Evolutionary conservation across 192 early-diverging fungal genomes (phyloP).

Genomic region (Gryganskiella cystojenkinii): DNA sequence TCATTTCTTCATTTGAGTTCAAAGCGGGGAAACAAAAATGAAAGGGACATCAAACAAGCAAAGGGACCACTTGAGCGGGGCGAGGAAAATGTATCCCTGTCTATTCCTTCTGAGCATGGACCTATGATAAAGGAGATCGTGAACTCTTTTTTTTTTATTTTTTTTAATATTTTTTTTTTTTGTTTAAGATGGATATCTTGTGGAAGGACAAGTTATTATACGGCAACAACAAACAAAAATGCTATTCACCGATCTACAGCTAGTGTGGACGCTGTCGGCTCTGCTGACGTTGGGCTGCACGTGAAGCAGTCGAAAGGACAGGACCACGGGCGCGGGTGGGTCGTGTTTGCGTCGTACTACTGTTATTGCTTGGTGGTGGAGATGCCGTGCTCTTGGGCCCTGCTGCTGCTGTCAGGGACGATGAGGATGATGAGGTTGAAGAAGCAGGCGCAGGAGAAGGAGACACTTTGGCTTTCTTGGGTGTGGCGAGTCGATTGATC

Average conservation of each 20-base stretch:
- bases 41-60: too few relatives aligned
- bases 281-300: slow-evolving; percentile 36
- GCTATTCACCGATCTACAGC: too few relatives aligned
- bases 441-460: neutral
- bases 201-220: too few relatives aligned
- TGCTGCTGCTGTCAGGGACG: slow-evolving; percentile 6
- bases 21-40: too few relatives aligned
- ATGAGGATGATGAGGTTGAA: neutral
- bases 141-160: neutral
- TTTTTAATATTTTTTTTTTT: neutral
- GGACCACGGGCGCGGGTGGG: slow-evolving; percentile 27
- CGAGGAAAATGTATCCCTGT: too few relatives aligned
- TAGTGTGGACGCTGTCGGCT: slow-evolving; percentile 25
- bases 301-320: slow-evolving; percentile 39
- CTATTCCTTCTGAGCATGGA: too few relatives aligned
- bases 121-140: slow-evolving; percentile 10
- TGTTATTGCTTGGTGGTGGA: too few relatives aligned
- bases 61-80: too few relatives aligned
- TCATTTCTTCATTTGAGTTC: too few relatives aligned
- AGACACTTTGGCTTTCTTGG: slow-evolving; percentile 29
- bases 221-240: too few relatives aligned
- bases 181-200: too few relatives aligned
- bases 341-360: neutral
- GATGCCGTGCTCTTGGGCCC: too few relatives aligned
- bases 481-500: slow-evolving; percentile 47